Conservation (phyloP, 2,329 filamentous ascomycete genomes). For the Cercospora nicotianae region DNA sequence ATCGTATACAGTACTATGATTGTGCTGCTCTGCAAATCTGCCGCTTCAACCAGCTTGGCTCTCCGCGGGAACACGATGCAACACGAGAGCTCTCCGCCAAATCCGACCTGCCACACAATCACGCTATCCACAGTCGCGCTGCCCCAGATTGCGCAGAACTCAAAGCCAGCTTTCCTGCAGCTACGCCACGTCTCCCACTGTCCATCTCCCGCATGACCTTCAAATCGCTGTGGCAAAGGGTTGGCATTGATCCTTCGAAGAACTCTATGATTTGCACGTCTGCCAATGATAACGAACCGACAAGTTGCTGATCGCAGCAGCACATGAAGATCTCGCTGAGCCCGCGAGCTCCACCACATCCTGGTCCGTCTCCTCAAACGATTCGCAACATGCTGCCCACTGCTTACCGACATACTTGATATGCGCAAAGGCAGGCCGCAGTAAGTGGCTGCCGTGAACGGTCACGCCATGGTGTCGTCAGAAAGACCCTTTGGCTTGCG, state of each 20-base stretch:
- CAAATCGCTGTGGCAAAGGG: not conserved
- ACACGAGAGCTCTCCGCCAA: not conserved
- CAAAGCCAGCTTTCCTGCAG: not conserved
- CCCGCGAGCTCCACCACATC: not conserved
- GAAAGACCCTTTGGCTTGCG: not conserved
- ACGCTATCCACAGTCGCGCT: not conserved
- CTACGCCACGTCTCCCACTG: not conserved
- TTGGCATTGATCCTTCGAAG: not conserved
- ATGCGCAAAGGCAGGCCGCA: not conserved
- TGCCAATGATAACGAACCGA: not conserved
- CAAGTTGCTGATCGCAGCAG: not conserved
- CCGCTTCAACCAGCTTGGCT: not conserved
- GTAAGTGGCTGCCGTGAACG: not conserved
- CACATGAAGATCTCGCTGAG: not conserved
- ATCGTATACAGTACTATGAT: not conserved
- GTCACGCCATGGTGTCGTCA: not conserved
- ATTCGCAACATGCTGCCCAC: not conserved
- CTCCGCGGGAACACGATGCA: no score
- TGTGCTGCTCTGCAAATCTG: not conserved
- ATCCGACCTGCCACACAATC: not conserved
- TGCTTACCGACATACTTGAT: not conserved
- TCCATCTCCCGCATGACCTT: not conserved
- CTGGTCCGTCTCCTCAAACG: not conserved
- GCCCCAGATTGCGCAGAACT: not conserved
- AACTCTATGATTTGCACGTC: not conserved